A percentile compares a stretch with the other conserved stretches of the same genome.
Evolutionary conservation across 371 early-diverging fungal genomes (phyloP).

Genomic region (Mortierella sp.): DNA sequence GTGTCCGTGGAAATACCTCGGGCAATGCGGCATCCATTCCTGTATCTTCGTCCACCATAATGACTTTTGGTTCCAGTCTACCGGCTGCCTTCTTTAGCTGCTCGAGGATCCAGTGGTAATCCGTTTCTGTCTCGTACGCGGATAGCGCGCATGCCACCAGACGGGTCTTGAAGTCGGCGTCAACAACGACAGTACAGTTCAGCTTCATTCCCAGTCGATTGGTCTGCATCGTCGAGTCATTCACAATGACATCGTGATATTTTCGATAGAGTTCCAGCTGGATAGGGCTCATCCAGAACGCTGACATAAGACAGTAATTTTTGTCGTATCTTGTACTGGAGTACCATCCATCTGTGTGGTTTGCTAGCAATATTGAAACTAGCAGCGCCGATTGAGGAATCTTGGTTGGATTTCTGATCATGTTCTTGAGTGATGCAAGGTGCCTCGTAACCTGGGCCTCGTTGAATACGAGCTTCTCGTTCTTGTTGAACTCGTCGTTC

Average conservation of each 20-base stretch:
- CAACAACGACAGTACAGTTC: slow-evolving; percentile 2
- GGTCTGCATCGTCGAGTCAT: neutral
- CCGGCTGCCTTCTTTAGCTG: neutral
- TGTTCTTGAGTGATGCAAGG: too few species aligned
- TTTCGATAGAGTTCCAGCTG: neutral
- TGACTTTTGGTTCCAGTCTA: neutral
- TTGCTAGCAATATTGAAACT: too few species aligned
- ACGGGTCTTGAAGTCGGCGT: neutral
- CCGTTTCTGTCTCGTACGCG: neutral
- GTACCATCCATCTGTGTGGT: too few species aligned
- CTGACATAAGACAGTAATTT: too few species aligned
- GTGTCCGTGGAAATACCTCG: neutral
- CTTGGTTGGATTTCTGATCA: too few species aligned
- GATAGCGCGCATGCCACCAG: slow-evolving; percentile 3
- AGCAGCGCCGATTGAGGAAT: too few species aligned
- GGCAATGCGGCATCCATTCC: neutral
- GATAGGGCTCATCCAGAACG: slow-evolving; percentile 11
- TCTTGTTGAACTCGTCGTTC: too few species aligned
- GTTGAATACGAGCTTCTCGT: too few species aligned
- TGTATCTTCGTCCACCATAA: slow-evolving; percentile 1
- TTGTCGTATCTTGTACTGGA: too few species aligned
- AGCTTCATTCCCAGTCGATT: slow-evolving; percentile 4
- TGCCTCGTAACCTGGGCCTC: too few species aligned
- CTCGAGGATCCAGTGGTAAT: neutral
- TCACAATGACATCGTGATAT: slow-evolving; percentile 4